Base-by-base conservation (phyloP, 2,329 filamentous ascomycete species). In the Boeremia exigua region DNA sequence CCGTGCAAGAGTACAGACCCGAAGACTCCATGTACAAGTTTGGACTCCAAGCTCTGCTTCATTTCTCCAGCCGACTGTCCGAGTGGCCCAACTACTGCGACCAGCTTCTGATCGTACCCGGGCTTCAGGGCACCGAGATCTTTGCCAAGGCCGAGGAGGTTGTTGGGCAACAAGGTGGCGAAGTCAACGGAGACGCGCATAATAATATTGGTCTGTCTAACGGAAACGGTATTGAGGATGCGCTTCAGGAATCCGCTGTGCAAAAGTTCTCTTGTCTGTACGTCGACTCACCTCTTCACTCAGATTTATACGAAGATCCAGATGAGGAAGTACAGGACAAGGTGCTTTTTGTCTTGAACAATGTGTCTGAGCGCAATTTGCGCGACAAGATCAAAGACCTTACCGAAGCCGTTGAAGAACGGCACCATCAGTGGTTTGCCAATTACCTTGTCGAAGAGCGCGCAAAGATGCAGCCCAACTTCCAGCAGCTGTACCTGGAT, bases 11-110 rank as follows among this genome's bases (percentile, higher is more conserved):
- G 61, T 91, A 95, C 68, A 80, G 84, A 29, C 86, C 90, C 0
- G 90, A 96, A 29, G 88, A 93, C 58, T 88, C 91, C 1, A 98
- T 99, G 95, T 98, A 95, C 80, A 96, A 97, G 69, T 99, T 99
- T 72, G 95, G 96, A 10, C 83, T 99, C 11, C 95, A 99, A 73
- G 95, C 95, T 14, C 84, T 99, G 57, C 88, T 97, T 73, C 92
- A 98, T 74, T 85, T 98, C 49, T 88, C 92, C 51, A 83, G 86
- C 34, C 87, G 95, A 36, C 86, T 99, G 44, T 84, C 87, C 4
- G 95, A 99, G 71, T 99, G 95, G 95, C 92, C 92, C n/a, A 91
- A 90, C 2, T 96, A 97, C 68, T 98, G 94, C 74, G 88, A 89
- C 58, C 86, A 95, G 59, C 84, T 99, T 6, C 78, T 96, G 19